Base-by-base conservation (phyloP, 2,329 filamentous ascomycete genomes). In the Seiridium unicorne region DNA sequence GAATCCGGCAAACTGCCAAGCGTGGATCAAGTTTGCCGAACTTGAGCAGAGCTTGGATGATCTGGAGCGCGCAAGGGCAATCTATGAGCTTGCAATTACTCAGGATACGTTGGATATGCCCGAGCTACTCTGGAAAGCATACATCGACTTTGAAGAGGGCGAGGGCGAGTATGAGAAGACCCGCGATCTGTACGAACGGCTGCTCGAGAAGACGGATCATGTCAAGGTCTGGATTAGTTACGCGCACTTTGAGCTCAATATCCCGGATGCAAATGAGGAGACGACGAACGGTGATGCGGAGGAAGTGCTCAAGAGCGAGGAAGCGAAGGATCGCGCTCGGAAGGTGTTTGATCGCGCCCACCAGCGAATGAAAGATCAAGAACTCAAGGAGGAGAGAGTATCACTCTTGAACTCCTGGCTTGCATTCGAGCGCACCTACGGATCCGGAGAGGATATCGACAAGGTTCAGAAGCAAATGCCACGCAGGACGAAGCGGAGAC, bases 211-310 rank as follows among this genome's bases (percentile, higher is more conserved):
- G 86, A 97, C 95, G n/a, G 89, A 95, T 70, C 95, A 99, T 72
- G 93, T 97, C 81, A 99, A 98, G 81, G 95, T 99, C 62, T 99
- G 95, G 95, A 96, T 95, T 75, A 94, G 91, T 74, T 99, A 94
- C 77, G 95, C 95, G n/a, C 91, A 96, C 74, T 98, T 99, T 71
- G 95, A 99, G 76, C 92, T 98, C 79, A 94, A 95, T 73, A 88
- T 97, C 0, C 92, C 93, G 49, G 93, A 96, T 60, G 84, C 86
- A 57, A 85, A 86, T 47, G 88, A 82, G 9, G 78, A 76, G 3
- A 77, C 79, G 9, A 80, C 84, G 31, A 86, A 84, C 26, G 86
- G 86, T 54, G 83, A 84, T 51, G 84, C 85, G 26, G 86, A 88
- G 61, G 87, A 89, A 79, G 86, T 69, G 77, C 89, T 77, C 2